phyloP scores from a whole-genome alignment of 768 basidiomycete genomes.

The Mrakia frigida region DNA sequence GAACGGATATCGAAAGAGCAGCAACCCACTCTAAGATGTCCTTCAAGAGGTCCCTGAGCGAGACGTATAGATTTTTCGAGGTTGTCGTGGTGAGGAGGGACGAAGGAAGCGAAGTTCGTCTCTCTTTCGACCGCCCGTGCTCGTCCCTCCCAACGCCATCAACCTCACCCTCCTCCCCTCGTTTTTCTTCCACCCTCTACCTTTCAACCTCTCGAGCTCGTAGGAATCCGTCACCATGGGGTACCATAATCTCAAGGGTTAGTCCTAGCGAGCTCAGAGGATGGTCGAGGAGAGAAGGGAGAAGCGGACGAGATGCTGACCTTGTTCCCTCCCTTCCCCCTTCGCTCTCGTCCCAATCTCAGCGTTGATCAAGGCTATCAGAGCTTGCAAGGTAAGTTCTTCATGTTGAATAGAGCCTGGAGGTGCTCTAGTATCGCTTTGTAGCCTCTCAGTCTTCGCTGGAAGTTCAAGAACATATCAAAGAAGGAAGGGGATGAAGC shows the following conservation, averaged over 20 bases:
- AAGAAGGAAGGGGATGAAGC: not conserved
- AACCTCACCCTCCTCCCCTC: not conserved
- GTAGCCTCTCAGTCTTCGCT: not conserved
- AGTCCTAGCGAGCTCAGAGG: not conserved
- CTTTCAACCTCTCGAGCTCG: not conserved
- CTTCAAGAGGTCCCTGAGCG: too few relatives aligned
- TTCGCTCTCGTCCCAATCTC: conserved; percentile 3
- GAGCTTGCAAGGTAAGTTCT: conserved; percentile 78
- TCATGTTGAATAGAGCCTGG: too few relatives aligned
- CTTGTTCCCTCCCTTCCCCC: not conserved
- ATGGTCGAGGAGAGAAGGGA: not conserved
- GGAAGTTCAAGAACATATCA: too few relatives aligned
- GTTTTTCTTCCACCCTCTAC: not conserved
- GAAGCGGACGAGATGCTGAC: not conserved
- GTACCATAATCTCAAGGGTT: conserved; percentile 47
- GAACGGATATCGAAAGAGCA: too few relatives aligned
- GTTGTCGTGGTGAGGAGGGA: not conserved
- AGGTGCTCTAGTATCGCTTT: too few relatives aligned
- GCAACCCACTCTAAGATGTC: too few relatives aligned
- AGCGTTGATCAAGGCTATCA: conserved; percentile 98
- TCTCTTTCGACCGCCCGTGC: too few relatives aligned
- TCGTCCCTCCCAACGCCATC: conserved; percentile 5
- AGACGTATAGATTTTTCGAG: too few relatives aligned
- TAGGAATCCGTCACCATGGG: conserved; percentile 33
- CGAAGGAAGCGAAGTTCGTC: not conserved